Conservation (phyloP, 108 stramenopile genomes). For the Hondaea fermentalgiana region DNA sequence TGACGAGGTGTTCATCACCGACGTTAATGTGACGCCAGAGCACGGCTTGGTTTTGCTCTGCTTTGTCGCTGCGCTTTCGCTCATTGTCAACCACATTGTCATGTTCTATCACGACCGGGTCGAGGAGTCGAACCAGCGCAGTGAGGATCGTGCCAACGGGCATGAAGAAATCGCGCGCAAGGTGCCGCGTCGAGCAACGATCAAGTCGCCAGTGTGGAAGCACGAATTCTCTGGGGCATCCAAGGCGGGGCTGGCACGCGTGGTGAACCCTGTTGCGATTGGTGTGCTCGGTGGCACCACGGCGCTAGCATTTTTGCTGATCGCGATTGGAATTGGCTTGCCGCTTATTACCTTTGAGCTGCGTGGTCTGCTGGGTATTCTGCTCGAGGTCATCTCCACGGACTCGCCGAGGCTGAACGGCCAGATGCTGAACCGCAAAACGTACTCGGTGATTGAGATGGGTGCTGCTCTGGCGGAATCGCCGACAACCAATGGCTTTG, state of each 20-base stretch:
- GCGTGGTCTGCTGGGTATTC: not conserved
- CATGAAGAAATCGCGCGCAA: not conserved
- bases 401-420: not conserved
- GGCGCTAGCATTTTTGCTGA: not conserved
- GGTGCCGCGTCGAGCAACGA: not conserved
- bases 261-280: not conserved
- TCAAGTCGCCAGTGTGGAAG: not conserved
- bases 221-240: not conserved
- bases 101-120: not conserved
- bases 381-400: not conserved
- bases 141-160: not conserved
- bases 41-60: not conserved
- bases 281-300: not conserved
- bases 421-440: not conserved
- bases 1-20: slow-evolving; percentile 1
- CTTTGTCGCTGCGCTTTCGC: not conserved
- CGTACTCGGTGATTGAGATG: not conserved
- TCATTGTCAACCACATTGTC: not conserved
- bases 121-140: not conserved
- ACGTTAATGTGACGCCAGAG: not conserved
- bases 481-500: not conserved
- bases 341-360: not conserved
- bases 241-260: not conserved
- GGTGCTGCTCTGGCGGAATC: not conserved
- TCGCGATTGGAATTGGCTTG: not conserved